A percentile compares a stretch with the other conserved stretches of the same genome.
Conservation (phyloP, 139 green algal species). For the Mesostigma viride region DNA sequence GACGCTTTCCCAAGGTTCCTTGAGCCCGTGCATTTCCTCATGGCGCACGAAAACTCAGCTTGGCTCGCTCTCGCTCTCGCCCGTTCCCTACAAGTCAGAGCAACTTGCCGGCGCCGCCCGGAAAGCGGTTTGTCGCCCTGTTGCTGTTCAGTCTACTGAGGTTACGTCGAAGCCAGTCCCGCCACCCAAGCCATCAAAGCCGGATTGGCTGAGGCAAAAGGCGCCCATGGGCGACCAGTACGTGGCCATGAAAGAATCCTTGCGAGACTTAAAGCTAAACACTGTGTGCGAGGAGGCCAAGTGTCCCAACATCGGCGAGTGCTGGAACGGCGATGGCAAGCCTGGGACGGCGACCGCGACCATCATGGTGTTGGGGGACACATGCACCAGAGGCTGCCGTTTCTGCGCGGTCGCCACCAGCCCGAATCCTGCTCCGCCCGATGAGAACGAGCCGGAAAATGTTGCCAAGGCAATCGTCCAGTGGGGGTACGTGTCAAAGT, state of each 20-base stretch:
- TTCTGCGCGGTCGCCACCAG: conserved; percentile 94
- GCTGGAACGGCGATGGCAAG: conserved; percentile 44
- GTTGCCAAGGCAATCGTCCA: conserved; percentile 69
- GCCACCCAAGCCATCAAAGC: too few species aligned
- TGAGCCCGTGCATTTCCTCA: too few species aligned
- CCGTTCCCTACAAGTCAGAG: too few species aligned
- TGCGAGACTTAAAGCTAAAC: conserved; percentile 63
- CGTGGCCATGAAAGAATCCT: conserved; percentile 53
- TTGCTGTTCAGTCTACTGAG: too few species aligned
- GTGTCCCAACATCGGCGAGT: conserved; percentile 93
- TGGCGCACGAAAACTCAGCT: too few species aligned
- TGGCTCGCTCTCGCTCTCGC: too few species aligned
- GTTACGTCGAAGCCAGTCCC: too few species aligned
- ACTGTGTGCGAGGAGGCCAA: conserved; percentile 91
- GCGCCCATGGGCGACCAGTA: too few species aligned
- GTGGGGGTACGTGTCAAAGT: conserved; percentile 55
- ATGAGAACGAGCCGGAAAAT: conserved; percentile 85
- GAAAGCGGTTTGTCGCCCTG: too few species aligned
- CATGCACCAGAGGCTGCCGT: conserved; percentile 54
- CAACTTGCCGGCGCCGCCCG: too few species aligned
- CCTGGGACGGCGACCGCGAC: conserved; percentile 83
- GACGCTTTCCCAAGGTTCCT: too few species aligned
- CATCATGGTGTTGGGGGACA: conserved; percentile 82
- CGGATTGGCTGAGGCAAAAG: too few species aligned
- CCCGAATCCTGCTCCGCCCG: conserved; percentile 70